Evolutionary conservation across 305 asterid species (phyloP), one percentile per base, ranked within the genome.

Genomic region (Fraxinus sp.): DNA sequence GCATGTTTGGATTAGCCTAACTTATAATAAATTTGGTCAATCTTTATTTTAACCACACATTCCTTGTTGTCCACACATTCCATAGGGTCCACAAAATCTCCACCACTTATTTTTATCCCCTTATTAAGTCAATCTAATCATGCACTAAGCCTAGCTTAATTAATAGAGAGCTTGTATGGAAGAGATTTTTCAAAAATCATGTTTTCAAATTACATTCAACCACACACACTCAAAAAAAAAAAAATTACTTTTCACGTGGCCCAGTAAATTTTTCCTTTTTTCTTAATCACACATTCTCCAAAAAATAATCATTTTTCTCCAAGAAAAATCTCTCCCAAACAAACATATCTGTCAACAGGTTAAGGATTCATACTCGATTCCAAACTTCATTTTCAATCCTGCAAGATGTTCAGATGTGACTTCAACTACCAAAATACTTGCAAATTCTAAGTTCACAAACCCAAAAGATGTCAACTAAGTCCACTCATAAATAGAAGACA

Each of bases 361-460:
- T 68, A 66, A 66, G 16, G 70, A 18, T 59, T 3, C 70, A 1
- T 20, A 20, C 24, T 20, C 20, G 4, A 59, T 18, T 59, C 70
- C 5, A 20, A n/a, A 20, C 24, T 52, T 20, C 24, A 2, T 68
- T 24, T 10, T 24, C 75, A 68, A 3, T 68, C 74, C 8, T 28
- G 75, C 75, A 68, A 9, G 20, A 68, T 24, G 37, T 24, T 28
- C 18, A 28, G 36, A 13, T 26, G 7, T 22, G 30, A 81, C 75
- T 80, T 62, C 79, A 66, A 72, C 75, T 39, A 66, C 39, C 74
- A 83, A 55, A 41, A 77, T 68, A 68, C 16, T 28, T 4, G 18
- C 81, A 73, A 26, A 78, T 11, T 55, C 80, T 18, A 79, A 41
- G 81, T 22, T 72, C 28, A 77, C 64, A 9, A 43, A 79, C 28